These are phyloP conservation scores for Albophoma yamanashiensis DNA, from an alignment of 2,329 filamentous ascomycete species.

Conservation along the genomic window DNA sequence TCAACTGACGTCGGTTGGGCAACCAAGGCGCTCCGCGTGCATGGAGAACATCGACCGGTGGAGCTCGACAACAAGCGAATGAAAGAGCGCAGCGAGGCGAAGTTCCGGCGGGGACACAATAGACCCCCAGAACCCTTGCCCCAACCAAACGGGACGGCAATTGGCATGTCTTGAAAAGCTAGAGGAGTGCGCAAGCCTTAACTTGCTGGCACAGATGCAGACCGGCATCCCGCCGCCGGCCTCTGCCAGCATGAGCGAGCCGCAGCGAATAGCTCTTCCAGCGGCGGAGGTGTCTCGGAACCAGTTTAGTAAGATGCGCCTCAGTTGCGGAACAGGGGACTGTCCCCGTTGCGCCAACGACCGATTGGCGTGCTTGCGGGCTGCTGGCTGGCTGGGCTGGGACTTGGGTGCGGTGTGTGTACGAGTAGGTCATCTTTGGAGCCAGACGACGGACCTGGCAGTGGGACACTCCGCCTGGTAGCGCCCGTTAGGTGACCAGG, in stretches of 20 bases:
- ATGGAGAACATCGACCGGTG: background rate
- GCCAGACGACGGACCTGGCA: background rate
- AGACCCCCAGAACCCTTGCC: background rate
- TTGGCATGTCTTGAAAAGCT: background rate
- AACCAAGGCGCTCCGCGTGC: background rate
- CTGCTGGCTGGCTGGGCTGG: background rate
- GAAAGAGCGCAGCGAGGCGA: background rate
- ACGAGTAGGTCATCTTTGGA: background rate
- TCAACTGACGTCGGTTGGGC: background rate
- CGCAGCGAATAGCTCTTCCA: background rate
- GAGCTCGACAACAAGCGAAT: background rate
- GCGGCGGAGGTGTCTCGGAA: background rate
- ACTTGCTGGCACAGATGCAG: background rate
- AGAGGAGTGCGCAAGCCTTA: background rate
- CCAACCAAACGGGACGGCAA: background rate
- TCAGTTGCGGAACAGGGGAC: background rate
- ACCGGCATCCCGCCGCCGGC: background rate
- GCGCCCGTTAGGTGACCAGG: background rate
- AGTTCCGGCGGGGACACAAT: background rate
- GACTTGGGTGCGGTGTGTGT: background rate
- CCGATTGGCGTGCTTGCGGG: background rate
- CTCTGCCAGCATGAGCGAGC: background rate
- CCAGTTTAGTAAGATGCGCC: background rate
- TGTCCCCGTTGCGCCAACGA: background rate
- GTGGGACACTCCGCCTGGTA: background rate